Evolutionary conservation across 1,284 basidiomycete species (phyloP).

Genomic region (Neotropicomus parvogracilis): DNA sequence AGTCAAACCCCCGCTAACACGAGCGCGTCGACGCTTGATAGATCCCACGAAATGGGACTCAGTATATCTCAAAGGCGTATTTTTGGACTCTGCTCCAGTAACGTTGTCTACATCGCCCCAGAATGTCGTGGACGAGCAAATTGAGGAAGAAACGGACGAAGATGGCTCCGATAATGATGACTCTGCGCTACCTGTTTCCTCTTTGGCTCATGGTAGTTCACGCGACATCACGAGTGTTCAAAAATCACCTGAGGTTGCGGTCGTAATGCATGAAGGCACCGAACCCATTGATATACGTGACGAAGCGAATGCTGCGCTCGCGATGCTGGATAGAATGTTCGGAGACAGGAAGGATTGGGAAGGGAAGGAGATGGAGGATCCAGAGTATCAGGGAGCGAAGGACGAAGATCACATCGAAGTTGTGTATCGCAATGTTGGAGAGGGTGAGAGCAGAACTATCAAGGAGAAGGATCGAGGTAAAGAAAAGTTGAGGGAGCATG

Average conservation of each 20-base stretch:
- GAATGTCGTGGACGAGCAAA: constrained; percentile 1
- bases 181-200: background rate
- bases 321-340: constrained; percentile 52
- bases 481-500: background rate
- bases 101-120: constrained; percentile 20
- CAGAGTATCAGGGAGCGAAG: constrained; percentile 21
- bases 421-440: constrained; percentile 10
- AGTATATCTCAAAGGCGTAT: constrained; percentile 59
- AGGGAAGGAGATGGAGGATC: constrained; percentile 48
- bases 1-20: constrained; percentile 20
- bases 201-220: background rate
- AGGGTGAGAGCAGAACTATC: background rate
- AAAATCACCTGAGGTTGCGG: background rate
- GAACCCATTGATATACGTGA: constrained; percentile 35
- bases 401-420: constrained; percentile 14
- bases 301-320: constrained; percentile 48
- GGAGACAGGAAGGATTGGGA: constrained; percentile 47
- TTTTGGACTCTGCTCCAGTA: constrained; percentile 43
- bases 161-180: background rate
- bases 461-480: constrained; percentile 2
- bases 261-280: constrained; percentile 7
- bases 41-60: constrained; percentile 68
- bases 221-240: background rate
- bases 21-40: constrained; percentile 42
- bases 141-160: background rate